Conservation (phyloP, 2,329 filamentous ascomycete species). For the Aureobasidium leucospermi region DNA sequence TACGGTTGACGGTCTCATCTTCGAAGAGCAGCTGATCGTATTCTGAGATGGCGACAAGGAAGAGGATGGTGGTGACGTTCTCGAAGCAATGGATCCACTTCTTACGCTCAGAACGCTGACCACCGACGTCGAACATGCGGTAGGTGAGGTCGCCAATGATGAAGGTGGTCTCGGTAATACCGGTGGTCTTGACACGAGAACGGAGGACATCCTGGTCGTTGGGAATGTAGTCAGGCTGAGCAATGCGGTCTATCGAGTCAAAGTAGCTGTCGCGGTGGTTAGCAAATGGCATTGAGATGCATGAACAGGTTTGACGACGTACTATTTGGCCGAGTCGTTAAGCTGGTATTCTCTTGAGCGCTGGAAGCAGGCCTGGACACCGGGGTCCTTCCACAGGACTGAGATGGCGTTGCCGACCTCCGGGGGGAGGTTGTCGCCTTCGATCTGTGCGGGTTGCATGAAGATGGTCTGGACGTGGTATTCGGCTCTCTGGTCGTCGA, state of each 20-base stretch:
- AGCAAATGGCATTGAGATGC: conserved; percentile 15
- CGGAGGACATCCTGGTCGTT: conserved; percentile 92
- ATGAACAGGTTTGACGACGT: conserved; percentile 35
- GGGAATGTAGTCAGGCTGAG: conserved; percentile 81
- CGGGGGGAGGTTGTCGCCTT: conserved; percentile 87
- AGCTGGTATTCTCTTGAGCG: conserved; percentile 92
- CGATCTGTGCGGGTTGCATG: conserved; percentile 95
- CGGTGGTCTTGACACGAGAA: conserved; percentile 82
- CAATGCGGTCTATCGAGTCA: conserved; percentile 87
- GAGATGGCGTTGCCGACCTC: conserved; percentile 92
- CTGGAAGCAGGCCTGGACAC: conserved; percentile 93
- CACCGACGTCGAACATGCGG: conserved; percentile 93
- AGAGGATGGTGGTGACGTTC: conserved; percentile 84
- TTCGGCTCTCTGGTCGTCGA: conserved; percentile 87
- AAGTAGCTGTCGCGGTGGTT: conserved; percentile 67
- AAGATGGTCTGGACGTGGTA: conserved; percentile 98
- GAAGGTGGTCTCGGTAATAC: conserved; percentile 92
- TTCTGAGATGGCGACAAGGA: conserved; percentile 89
- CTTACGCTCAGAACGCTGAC: conserved; percentile 86
- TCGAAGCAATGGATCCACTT: conserved; percentile 98
- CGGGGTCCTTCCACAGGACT: conserved; percentile 84
- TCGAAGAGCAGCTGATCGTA: conserved; percentile 96
- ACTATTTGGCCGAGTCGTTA: conserved; percentile 96
- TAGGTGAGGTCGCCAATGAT: conserved; percentile 88
- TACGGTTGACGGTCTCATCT: conserved; percentile 76